Base-by-base conservation (phyloP, 139 green algal species). In the Chlamydomonas urium region DNA sequence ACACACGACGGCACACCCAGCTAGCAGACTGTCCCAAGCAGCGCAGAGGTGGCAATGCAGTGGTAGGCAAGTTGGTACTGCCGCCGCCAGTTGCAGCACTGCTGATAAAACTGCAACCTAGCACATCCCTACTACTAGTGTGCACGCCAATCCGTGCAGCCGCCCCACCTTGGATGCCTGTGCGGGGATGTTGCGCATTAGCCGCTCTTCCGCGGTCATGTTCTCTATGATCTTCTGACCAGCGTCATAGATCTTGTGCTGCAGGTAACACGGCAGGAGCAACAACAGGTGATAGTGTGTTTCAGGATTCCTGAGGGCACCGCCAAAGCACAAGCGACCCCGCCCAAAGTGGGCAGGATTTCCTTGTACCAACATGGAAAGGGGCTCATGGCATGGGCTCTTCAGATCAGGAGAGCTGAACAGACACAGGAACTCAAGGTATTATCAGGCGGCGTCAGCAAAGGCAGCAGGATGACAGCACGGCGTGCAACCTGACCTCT, bases 131-230 rank as follows among this genome's bases (percentile, higher is more conserved):
- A n/a, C n/a, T n/a, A n/a, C n/a, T n/a, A n/a, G n/a, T n/a, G n/a
- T n/a, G n/a, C n/a, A n/a, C n/a, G n/a, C n/a, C n/a, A n/a, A n/a
- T 45, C 31, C 31, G 24, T n/a, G 4, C 23, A 38, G 28, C 24
- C 32, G 47, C 5, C 66, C 4, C 37, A 82, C 76, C 76, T 78
- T 83, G 66, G 74, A 74, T 5, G 77, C 77, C 2, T 37, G 31
- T 5, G 34, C 36, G 14, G 77, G 77, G 32, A 83, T 83, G 68
- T 79, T 78, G 34, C 69, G 62, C 77, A 83, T 83, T 1, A 83
- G 72, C 19, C 77, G 60, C 68, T 83, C 77, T 61, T 83, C 77
- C 3, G 77, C 77, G 32, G 72, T 76, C 77, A 83, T 79, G 60
- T 83, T 83, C 56, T 83, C 77, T 2, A 83, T 28, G 35, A 83